Conservation (phyloP, 192 early-diverging fungal species). For the Coemansia sp. region DNA sequence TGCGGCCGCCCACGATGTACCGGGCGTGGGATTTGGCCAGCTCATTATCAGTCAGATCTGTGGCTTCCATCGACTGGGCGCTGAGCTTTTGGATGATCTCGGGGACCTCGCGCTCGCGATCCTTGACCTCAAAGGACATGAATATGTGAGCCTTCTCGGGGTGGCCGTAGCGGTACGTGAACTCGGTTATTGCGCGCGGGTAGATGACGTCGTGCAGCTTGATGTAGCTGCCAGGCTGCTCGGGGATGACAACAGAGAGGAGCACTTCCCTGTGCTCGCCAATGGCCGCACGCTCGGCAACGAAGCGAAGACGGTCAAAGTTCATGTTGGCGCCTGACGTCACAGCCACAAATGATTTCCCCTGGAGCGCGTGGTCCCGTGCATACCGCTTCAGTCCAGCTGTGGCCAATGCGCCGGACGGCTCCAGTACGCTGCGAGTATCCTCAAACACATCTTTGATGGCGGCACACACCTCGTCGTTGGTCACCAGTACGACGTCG, state of each 20-base stretch:
- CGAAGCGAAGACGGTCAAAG: conserved; percentile 96
- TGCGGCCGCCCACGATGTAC: conserved; percentile 88
- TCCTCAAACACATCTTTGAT: conserved; percentile 91
- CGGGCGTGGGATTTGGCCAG: conserved; percentile 96
- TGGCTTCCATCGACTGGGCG: conserved; percentile 66
- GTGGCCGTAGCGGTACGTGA: conserved; percentile 79
- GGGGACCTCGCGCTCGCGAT: conserved; percentile 68
- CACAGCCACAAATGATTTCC: conserved; percentile 71
- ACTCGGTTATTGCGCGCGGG: conserved; percentile 88
- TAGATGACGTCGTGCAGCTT: conserved; percentile 78
- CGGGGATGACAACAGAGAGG: conserved; percentile 91
- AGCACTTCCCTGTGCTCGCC: conserved; percentile 92
- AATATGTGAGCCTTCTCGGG: conserved; percentile 81
- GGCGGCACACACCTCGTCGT: conserved; percentile 95
- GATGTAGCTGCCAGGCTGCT: conserved; percentile 81
- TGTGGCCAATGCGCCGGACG: conserved; percentile 86
- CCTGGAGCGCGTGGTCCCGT: conserved; percentile 50
- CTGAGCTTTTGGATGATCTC: conserved; percentile 65
- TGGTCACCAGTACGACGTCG: conserved; percentile 87
- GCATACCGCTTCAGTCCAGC: conserved; percentile 90
- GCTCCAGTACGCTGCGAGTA: conserved; percentile 92
- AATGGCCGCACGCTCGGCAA: conserved; percentile 93
- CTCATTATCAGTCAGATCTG: conserved; percentile 90
- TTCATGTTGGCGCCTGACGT: conserved; percentile 98
- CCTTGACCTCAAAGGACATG: conserved; percentile 80